A percentile compares a stretch with the other conserved stretches of the same genome.
Conservation (phyloP, 2,329 filamentous ascomycete genomes). For the Emergomyces africanus region DNA sequence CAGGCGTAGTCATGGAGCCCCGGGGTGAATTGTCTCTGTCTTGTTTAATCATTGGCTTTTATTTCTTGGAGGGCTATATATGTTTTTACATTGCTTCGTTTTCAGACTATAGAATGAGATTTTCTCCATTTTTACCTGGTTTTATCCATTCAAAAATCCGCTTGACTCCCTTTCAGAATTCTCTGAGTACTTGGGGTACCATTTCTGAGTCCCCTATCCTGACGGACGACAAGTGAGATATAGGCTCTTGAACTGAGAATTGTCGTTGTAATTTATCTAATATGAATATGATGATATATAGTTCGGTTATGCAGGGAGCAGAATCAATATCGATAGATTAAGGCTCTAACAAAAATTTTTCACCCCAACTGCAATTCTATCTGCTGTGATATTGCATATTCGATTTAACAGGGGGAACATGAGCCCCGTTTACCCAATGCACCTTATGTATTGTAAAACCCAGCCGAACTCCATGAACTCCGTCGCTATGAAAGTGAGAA, state of each 20-base stretch:
- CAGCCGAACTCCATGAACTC: slow-evolving; percentile 1
- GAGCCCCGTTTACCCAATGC: background rate
- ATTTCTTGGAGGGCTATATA: background rate
- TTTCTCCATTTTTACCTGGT: background rate
- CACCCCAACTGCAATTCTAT: background rate
- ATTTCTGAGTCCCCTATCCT: no score
- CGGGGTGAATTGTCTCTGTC: background rate
- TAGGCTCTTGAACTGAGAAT: background rate
- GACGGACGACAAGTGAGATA: no score
- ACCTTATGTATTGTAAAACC: background rate
- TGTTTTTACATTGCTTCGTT: background rate
- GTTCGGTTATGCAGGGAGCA: background rate
- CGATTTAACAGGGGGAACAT: background rate
- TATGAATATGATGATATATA: background rate
- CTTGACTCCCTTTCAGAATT: no score
- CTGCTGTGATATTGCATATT: background rate
- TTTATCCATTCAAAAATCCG: background rate
- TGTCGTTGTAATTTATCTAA: no score
- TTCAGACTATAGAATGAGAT: no score
- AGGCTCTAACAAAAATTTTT: no score
- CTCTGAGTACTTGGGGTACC: background rate
- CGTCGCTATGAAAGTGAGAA: no score
- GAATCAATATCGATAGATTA: background rate
- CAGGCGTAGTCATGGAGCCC: background rate
- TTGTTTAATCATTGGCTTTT: background rate